These are phyloP conservation scores for Xylariaceae sp. DNA, from an alignment of 2,329 filamentous ascomycete genomes.

Conservation along the genomic window DNA sequence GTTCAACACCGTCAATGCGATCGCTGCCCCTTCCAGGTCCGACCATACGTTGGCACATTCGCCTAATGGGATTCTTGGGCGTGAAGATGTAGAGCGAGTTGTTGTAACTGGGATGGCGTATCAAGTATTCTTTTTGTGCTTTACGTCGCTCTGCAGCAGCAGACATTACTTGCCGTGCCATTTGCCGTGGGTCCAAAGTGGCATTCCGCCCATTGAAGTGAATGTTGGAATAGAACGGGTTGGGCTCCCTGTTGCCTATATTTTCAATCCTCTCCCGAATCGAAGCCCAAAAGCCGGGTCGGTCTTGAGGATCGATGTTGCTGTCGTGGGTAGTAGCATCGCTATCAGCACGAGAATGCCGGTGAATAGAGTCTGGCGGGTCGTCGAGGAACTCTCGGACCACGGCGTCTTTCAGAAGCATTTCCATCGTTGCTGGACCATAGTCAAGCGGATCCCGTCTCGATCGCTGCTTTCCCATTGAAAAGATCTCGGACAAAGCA, in stretches of 20 bases:
- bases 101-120: conserved; percentile 85
- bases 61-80: conserved; percentile 71
- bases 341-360: conserved; percentile 19
- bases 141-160: conserved; percentile 77
- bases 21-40: conserved; percentile 83
- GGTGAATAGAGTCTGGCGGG: conserved; percentile 40
- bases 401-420: conserved; percentile 93
- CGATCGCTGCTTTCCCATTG: conserved; percentile 54
- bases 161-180: conserved; percentile 85
- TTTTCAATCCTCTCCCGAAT: conserved; percentile 57
- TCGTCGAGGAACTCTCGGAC: conserved; percentile 93
- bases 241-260: conserved; percentile 68
- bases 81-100: conserved; percentile 83
- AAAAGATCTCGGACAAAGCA: conserved; percentile 66
- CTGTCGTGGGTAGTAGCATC: conserved; percentile 33
- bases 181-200: conserved; percentile 73
- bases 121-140: conserved; percentile 85
- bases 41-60: conserved; percentile 80
- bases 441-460: conserved; percentile 83
- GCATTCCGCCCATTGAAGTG: conserved; percentile 69
- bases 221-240: conserved; percentile 84
- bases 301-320: conserved; percentile 39
- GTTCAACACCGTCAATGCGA: conserved; percentile 82
- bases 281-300: conserved; percentile 54
- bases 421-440: conserved; percentile 85